Evolutionary conservation across 2,329 filamentous ascomycete genomes (phyloP), one percentile per base, ranked within the genome.

Genomic region (Botrytis byssoidea): DNA sequence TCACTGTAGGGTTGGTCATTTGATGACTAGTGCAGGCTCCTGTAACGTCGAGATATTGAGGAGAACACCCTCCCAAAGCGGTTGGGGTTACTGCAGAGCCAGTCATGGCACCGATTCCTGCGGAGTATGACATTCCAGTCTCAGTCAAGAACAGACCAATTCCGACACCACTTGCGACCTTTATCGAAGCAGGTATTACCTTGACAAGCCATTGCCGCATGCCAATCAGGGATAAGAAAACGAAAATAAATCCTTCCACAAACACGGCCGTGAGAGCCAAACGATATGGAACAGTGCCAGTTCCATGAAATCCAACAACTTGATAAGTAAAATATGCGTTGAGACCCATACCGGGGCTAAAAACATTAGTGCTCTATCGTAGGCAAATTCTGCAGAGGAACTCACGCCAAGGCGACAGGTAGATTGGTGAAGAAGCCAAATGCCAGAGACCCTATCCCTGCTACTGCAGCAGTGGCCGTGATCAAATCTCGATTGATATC

Each of bases 391-490:
- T 22, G 25, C 32, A n/a, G 32, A 35, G 55, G 22, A 55, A 83
- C 86, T 88, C 80, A 93, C 92, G 89, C 92, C 55, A 93, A 83
- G 12, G 90, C 91, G 72, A 94, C 91, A 0, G 93, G 93, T 70
- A 96, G 87, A 77, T 97, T 97, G 42, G 93, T 94, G 71, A 95
- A 86, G 32, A 95, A 86, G 5, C 94, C 93, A 84, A 97, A 95
- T 74, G 88, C 85, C 78, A 97, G 90, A 37, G 91, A 92, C 1
- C 92, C 88, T 74, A 96, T 85, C 10, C 93, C 93, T 9, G 92
- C 86, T 70, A 96, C 88, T 16, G 92, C 92, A n/a, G 93, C 92
- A 0, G 94, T 97, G 5, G 92, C 92, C 1, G 93, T 97, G 73
- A 96, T 90, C 29, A 96, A 84, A 81, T 97, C 93, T 37, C 71